A percentile compares a stretch with the other conserved stretches of the same genome.
These are phyloP conservation scores for Lupinus albus DNA, from an alignment of 306 rosid species.

Conservation along the genomic window DNA sequence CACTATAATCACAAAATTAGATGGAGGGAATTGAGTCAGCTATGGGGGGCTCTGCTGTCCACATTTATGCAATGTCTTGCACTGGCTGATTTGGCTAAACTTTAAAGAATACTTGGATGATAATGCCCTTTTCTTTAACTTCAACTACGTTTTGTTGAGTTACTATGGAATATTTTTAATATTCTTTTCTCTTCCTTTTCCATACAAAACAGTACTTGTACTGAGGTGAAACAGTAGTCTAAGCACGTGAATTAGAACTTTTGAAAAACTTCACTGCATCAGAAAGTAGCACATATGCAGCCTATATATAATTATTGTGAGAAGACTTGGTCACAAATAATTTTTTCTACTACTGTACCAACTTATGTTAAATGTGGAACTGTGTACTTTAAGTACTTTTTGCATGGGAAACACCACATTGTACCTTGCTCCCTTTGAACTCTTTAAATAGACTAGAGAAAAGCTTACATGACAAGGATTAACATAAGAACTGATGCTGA, in stretches of 20 bases:
- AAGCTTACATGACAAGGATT: constrained; percentile 26
- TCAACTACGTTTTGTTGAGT: not conserved
- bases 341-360: not conserved
- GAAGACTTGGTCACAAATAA: not conserved
- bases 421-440: not conserved
- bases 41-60: not conserved
- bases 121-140: too few species aligned
- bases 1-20: not conserved
- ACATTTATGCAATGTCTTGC: not conserved
- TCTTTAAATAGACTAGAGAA: not conserved
- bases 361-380: not conserved
- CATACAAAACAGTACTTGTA: not conserved
- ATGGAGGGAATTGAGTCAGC: not conserved
- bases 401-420: constrained; percentile 26
- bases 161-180: not conserved
- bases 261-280: not conserved
- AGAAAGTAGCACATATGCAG: not conserved
- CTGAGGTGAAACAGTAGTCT: not conserved
- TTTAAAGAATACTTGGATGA: not conserved
- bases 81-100: not conserved
- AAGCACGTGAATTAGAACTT: not conserved
- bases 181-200: too few species aligned
- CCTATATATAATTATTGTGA: not conserved
- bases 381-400: constrained; percentile 31
- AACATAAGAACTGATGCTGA: constrained; percentile 17